phyloP scores from a whole-genome alignment of 2,329 filamentous ascomycete genomes.

The Nakataea oryzae region DNA sequence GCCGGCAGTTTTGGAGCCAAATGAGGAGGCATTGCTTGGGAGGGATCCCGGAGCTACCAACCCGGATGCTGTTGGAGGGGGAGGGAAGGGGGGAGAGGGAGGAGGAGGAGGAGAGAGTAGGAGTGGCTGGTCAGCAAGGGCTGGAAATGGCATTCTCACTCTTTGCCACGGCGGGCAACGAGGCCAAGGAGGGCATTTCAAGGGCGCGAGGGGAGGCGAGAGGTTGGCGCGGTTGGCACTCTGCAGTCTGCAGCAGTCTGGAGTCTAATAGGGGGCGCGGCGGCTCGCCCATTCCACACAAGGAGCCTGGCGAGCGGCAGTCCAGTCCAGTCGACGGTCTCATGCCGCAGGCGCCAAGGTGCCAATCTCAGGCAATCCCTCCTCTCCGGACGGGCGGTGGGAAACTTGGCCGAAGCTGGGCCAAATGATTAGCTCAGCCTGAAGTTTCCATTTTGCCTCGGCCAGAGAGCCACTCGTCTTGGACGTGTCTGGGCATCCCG shows the following conservation, averaged over 20 bases:
- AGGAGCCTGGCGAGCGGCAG: not conserved
- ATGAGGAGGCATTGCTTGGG: too few relatives aligned
- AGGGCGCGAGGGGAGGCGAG: not conserved
- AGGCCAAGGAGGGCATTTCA: not conserved
- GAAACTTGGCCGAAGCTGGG: too few relatives aligned
- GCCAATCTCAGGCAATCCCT: constrained; percentile 1
- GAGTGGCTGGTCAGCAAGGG: not conserved
- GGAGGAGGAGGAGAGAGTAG: not conserved
- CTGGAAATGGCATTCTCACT: not conserved
- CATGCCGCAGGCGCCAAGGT: not conserved
- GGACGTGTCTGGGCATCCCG: not conserved
- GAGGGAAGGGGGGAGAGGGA: not conserved
- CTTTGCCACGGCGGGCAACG: not conserved
- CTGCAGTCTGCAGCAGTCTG: too few relatives aligned
- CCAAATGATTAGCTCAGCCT: not conserved
- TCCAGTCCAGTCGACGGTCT: not conserved
- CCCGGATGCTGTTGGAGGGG: too few relatives aligned
- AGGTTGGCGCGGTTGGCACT: too few relatives aligned
- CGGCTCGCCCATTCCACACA: not conserved
- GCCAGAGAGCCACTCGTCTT: not conserved
- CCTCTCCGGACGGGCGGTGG: not conserved
- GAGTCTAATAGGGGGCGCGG: too few relatives aligned
- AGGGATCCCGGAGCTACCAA: too few relatives aligned
- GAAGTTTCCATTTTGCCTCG: not conserved
- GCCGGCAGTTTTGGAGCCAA: too few relatives aligned